Evolutionary conservation across 345 rosid species (phyloP), one percentile per base, ranked within the genome.

Genomic region (Dipteronia sinensis): DNA sequence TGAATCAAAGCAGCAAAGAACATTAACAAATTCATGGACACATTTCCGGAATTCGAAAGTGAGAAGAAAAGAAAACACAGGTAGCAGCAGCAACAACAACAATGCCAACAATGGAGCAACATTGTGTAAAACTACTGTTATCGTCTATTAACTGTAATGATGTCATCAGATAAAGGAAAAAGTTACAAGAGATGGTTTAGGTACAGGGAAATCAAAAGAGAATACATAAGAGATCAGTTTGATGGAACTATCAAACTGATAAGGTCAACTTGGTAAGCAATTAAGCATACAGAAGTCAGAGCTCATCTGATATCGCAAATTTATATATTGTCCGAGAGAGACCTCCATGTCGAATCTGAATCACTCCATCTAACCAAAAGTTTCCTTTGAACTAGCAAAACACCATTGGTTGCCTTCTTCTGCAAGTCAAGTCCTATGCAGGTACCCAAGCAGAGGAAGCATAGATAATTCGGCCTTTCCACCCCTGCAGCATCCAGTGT

Each of bases 371-470:
- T 17, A 25, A 10, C 15, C 62, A 27, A 53, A 71, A 23, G 27
- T 31, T 29, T 22, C 75, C 62, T 16, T 44, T 56, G 27, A 71
- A 27, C 40, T 29, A 49, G 44, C 12, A 3, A 56, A 20, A 38
- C 38, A 13, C 79, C 79, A 71, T 20, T 78, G 74, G 74, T 34
- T 19, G n/a, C 64, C 64, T 22, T 47, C 70, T 76, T 68, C 51
- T 25, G 55, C 16, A 81, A 72, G 64, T 72, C 66, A 42, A 2
- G 51, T 56, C 19, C 81, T 85, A 83, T 10, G 78, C 79, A 70
- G 90, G 90, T 66, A 87, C 87, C 96, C 98, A 93, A 65, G 83
- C 82, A 7, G 93, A 87, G 29, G 96, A 89, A 67, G 94, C 96
- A 83, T 25, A 78, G 38, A 87, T 63, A 19, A 90, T 91, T 64